phyloP scores from a whole-genome alignment of 2,329 filamentous ascomycete genomes.

The Trichoderma brevicompactum region DNA sequence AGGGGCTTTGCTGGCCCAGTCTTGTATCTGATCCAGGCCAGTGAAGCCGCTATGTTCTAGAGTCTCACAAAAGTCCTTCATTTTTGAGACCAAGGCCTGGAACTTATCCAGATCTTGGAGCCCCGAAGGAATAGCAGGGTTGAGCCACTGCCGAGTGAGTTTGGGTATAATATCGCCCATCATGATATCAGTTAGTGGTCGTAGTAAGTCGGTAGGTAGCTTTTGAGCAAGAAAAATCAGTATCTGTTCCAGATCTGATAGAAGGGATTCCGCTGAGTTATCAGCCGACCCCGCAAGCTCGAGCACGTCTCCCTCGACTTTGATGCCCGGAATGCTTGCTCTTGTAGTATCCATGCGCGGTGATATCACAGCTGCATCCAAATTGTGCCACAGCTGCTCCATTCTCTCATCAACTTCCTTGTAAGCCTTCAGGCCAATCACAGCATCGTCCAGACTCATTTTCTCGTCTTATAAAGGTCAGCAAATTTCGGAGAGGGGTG shows the following conservation, averaged over 20 bases:
- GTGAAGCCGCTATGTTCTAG: slow-evolving; percentile 68
- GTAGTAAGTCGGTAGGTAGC: slow-evolving; percentile 59
- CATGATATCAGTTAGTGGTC: slow-evolving; percentile 68
- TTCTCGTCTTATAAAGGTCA: slow-evolving; percentile 49
- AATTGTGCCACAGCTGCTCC: slow-evolving; percentile 62
- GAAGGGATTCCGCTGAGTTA: slow-evolving; percentile 53
- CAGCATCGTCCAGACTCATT: slow-evolving; percentile 58
- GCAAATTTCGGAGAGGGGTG: neutral
- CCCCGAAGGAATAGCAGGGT: slow-evolving; percentile 74
- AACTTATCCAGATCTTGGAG: slow-evolving; percentile 73
- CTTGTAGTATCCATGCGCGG: slow-evolving; percentile 58
- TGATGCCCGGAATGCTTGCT: slow-evolving; percentile 46
- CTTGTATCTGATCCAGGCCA: slow-evolving; percentile 64
- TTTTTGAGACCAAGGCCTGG: slow-evolving; percentile 68
- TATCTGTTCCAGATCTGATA: slow-evolving; percentile 57
- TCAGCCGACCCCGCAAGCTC: slow-evolving; percentile 49
- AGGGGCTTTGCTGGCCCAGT: slow-evolving; percentile 82
- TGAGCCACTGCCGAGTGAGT: slow-evolving; percentile 75
- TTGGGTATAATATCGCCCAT: slow-evolving; percentile 70
- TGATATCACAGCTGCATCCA: slow-evolving; percentile 64
- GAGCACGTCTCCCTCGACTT: slow-evolving; percentile 49
- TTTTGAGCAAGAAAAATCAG: slow-evolving; percentile 57
- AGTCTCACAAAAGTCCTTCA: slow-evolving; percentile 65
- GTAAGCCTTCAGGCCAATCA: slow-evolving; percentile 61
- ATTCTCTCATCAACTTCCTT: slow-evolving; percentile 65